Percentiles rank a stretch among this genome's conserved stretches.
These are phyloP conservation scores for Penicillium dipodomyicola DNA, from an alignment of 495 filamentous ascomycete genomes.

Conservation along the genomic window DNA sequence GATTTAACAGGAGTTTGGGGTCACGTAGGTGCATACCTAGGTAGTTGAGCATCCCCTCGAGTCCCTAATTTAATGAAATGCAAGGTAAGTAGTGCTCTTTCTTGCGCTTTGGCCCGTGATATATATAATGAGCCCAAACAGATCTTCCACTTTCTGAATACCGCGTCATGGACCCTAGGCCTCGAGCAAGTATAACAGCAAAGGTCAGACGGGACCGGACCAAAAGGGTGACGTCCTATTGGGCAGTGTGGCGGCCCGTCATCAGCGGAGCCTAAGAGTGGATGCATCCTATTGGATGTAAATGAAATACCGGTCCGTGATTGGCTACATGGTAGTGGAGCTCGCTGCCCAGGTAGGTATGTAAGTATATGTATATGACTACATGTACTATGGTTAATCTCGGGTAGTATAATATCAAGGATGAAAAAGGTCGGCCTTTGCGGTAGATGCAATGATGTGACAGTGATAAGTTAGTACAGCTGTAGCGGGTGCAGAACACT, in stretches of 20 bases:
- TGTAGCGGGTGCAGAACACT: not conserved
- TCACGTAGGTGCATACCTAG: not conserved
- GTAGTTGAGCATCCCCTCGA: not conserved
- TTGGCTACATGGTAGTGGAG: not conserved
- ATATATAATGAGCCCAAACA: too few relatives aligned
- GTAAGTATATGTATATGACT: not conserved
- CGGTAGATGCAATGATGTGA: too few relatives aligned
- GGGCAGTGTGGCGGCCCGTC: not conserved
- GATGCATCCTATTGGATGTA: not conserved
- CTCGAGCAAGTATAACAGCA: too few relatives aligned
- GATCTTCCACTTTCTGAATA: too few relatives aligned
- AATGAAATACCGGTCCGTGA: not conserved
- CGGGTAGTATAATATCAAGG: not conserved
- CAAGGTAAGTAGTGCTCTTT: too few relatives aligned
- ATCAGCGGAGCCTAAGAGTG: not conserved
- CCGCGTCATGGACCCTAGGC: too few relatives aligned
- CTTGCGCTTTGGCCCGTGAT: too few relatives aligned
- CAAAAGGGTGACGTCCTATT: not conserved
- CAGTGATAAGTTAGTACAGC: too few relatives aligned
- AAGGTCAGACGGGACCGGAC: not conserved
- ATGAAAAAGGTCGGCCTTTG: too few relatives aligned
- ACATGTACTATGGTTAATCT: not conserved
- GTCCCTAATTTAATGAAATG: too few relatives aligned
- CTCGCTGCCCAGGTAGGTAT: not conserved
- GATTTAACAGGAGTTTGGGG: too few relatives aligned